A percentile compares a stretch with the other conserved stretches of the same genome.
These are phyloP conservation scores for Lactarius indigo DNA, from an alignment of 768 basidiomycete species.

Conservation along the genomic window DNA sequence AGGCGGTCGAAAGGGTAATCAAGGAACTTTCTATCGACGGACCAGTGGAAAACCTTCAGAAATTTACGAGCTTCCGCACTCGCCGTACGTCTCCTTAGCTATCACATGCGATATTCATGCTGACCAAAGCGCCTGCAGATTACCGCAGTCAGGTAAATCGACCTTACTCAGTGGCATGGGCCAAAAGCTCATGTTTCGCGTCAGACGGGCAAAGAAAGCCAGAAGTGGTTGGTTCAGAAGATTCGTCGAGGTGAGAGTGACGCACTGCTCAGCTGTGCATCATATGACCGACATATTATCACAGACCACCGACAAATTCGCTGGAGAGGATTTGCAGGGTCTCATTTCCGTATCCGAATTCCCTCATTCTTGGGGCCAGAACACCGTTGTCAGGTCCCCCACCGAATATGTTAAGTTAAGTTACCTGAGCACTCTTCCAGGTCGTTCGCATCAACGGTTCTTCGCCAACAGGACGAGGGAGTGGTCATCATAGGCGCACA, in stretches of 20 bases:
- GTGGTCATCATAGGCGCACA: constrained; percentile 76
- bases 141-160: constrained; percentile 66
- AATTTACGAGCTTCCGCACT: constrained; percentile 69
- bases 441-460: constrained; percentile 76
- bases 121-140: constrained; percentile 38
- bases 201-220: constrained; percentile 75
- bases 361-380: constrained; percentile 80
- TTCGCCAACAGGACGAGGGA: constrained; percentile 52
- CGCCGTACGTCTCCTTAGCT: constrained; percentile 50
- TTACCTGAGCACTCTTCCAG: constrained; percentile 36
- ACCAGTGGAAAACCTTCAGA: constrained; percentile 57
- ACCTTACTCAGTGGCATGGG: constrained; percentile 17
- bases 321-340: constrained; percentile 51
- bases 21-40: constrained; percentile 64
- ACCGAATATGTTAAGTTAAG: not conserved
- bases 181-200: not conserved
- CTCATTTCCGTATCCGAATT: constrained; percentile 70
- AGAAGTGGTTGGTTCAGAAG: constrained; percentile 69
- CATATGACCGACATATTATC: constrained; percentile 13
- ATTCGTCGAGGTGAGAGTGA: constrained; percentile 53
- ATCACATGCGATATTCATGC: constrained; percentile 26
- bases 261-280: not conserved
- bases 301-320: constrained; percentile 63
- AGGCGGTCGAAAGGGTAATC: constrained; percentile 56
- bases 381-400: constrained; percentile 57